Percentiles rank a stretch among this genome's conserved stretches.
phyloP scores from a whole-genome alignment of 768 basidiomycete species.

The Macrolepiota dolichaula region DNA sequence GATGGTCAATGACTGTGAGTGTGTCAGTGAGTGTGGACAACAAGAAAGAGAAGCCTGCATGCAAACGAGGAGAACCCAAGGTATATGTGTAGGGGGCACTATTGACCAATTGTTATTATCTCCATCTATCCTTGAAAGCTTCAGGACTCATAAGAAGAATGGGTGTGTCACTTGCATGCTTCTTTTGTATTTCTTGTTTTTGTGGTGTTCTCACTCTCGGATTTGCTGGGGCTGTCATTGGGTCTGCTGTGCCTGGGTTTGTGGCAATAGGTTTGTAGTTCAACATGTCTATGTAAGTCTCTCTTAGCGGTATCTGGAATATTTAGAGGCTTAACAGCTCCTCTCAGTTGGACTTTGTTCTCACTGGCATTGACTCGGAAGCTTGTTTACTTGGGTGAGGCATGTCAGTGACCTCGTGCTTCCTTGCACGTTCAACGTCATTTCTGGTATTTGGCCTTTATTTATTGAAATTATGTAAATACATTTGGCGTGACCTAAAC shows the following conservation, averaged over 20 bases:
- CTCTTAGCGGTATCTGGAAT: constrained; percentile 1
- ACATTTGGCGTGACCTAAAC: too few relatives aligned
- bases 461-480: constrained; percentile 42
- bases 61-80: too few relatives aligned
- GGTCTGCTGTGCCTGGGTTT: constrained; percentile 43
- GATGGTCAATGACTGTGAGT: too few relatives aligned
- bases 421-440: neutral
- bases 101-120: constrained; percentile 9
- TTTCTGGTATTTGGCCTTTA: constrained; percentile 39
- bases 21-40: too few relatives aligned
- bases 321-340: constrained; percentile 1
- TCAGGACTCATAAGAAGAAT: constrained; percentile 23
- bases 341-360: constrained; percentile 42
- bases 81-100: neutral
- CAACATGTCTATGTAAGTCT: constrained; percentile 48
- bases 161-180: constrained; percentile 41
- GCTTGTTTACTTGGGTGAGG: constrained; percentile 34
- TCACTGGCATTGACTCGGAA: constrained; percentile 40
- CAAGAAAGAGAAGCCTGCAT: too few relatives aligned
- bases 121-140: too few relatives aligned
- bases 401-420: neutral
- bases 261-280: constrained; percentile 41
- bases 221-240: constrained; percentile 43
- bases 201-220: constrained; percentile 37
- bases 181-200: constrained; percentile 43